Base-by-base conservation (phyloP, 306 rosid species). In the Castanopsis chinensis region DNA sequence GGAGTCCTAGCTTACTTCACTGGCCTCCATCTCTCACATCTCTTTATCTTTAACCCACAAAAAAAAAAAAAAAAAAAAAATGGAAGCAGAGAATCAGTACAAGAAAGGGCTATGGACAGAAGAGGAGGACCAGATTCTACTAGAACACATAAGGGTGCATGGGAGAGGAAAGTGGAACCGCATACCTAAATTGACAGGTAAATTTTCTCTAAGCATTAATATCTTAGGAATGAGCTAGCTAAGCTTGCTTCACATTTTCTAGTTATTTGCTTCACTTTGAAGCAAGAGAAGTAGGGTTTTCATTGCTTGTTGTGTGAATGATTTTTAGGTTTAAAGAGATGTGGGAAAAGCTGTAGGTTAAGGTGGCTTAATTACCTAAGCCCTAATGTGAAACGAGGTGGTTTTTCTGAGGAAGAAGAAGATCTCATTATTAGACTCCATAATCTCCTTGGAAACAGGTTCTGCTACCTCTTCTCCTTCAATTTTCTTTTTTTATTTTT, bases 381-480 rank as follows among this genome's bases (percentile, higher is more conserved):
- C 33, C 87, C 87, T 10, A 25, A 33, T 14, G 72, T 84, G 14
- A 84, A 80, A 59, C 81, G 79, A 2, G 84, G 76, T 27, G 8
- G 37, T 37, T 64, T 84, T 15, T 43, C 84, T 3, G 87, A 84
- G 69, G 69, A 84, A 56, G 87, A 84, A 80, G 82, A 80, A 4
- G 82, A 84, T 78, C 59, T 84, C 41, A 84, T 84, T 20, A 65
- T 72, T 21, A 72, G 87, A 56, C 79, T 84, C 33, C 87, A 84
- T 63, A 80, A 84, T 4, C 84, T 84, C 58, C 76, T 76, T 68
- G 87, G 87, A 58, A 84, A 80, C 75, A 80, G 84, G 87, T 84
- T 33, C 30, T 25, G 12, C 11, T 41, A 41, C 45, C 45, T 52
- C 14, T 12, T 45, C 12, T 20, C 14, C 18, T 61, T 68, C 5